Base-by-base conservation (phyloP, 768 basidiomycete genomes). In the Leccinum obscurum region DNA sequence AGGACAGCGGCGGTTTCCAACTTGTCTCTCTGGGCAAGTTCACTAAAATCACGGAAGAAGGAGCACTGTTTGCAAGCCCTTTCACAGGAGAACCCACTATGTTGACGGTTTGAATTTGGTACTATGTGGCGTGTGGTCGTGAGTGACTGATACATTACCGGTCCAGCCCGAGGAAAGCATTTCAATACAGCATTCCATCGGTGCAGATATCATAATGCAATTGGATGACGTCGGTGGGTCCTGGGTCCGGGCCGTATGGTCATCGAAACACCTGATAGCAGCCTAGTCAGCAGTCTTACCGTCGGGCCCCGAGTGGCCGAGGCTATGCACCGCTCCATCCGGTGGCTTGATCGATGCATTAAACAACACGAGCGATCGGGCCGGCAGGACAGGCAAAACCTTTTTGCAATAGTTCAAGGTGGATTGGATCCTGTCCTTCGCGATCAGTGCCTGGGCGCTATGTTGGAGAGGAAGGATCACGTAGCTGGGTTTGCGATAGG, bases 161-260 rank as follows among this genome's bases (percentile, higher is more conserved):
- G 44, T 46, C 37, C 35, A 93, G 89, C 93, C 94, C 35, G 93
- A 96, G 76, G 90, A 94, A 78, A 92, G 90, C 66, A 94, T 95
- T 46, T 85, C 86, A 15, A 90, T 93, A 67, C 93, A 96, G 70
- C 94, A 96, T 69, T 81, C 88, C 8, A 94, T 96, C 48, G 93
- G 93, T 6, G 91, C 88, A 28, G 93, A 96, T 70, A 96, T 96
- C 61, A 93, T 96, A 62, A 95, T 96, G 94, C 93, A 93, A 71
- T 81, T 94, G 17, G 93, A 95, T 71, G 93, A 95, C 73, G 93
- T 95, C 54, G 92, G 92, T 89, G 66, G 72, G 87, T 77, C 49
- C 41, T 39, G 53, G 56, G 26, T 0, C 26, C 54, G 1, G 52
- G 55, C 10, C 41, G 28, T 14, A 44, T 37, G 3, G 11, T 15